These are phyloP conservation scores for Lipomyces orientalis DNA, from an alignment of 805 yeast species.

Conservation along the genomic window DNA sequence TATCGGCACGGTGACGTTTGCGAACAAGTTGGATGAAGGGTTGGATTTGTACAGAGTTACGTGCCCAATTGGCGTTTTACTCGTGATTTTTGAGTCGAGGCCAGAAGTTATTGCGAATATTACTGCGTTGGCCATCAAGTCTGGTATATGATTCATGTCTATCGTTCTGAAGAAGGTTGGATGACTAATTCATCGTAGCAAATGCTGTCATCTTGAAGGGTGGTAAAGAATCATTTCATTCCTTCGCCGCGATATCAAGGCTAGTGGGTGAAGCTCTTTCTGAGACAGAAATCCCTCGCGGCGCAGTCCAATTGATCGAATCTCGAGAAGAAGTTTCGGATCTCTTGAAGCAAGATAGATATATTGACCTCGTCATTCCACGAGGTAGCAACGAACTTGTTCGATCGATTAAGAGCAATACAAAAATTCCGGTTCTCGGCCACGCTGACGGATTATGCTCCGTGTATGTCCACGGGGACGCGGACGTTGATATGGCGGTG, in stretches of 20 bases:
- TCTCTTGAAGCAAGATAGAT: conserved; percentile 80
- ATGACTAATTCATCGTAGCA: conserved; percentile 8
- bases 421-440: conserved; percentile 96
- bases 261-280: conserved; percentile 66
- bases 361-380: conserved; percentile 94
- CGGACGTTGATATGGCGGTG: conserved; percentile 77
- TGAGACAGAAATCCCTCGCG: conserved; percentile 74
- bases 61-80: conserved; percentile 91
- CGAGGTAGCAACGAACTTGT: conserved; percentile 97
- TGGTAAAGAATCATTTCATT: conserved; percentile 88
- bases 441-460: conserved; percentile 99
- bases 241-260: conserved; percentile 80
- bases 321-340: conserved; percentile 91
- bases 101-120: conserved; percentile 99
- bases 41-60: conserved; percentile 80
- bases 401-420: conserved; percentile 78
- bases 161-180: neutral
- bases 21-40: conserved; percentile 88
- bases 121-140: conserved; percentile 91
- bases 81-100: conserved; percentile 92
- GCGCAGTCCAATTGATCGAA: conserved; percentile 83
- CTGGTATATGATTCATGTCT: conserved; percentile 62
- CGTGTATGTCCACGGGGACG: conserved; percentile 76
- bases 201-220: conserved; percentile 95
- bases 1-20: conserved; percentile 83